Percentiles rank a stretch among this genome's conserved stretches.
Conservation (phyloP, 768 basidiomycete species). For the Phaffia australis region DNA sequence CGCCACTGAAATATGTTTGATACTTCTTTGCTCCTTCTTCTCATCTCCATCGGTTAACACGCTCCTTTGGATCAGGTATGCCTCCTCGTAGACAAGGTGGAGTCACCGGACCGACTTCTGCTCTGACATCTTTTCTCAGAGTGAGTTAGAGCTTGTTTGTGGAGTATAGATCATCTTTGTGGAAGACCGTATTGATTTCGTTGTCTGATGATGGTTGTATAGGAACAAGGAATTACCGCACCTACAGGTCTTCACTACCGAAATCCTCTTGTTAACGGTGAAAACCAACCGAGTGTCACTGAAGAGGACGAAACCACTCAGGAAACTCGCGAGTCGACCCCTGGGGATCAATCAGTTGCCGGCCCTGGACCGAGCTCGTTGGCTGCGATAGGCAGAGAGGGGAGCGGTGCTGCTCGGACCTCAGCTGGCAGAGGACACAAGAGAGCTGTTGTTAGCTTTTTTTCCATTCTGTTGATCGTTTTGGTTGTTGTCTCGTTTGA, state of each 20-base stretch:
- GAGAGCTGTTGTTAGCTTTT: neutral
- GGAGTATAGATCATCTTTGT: neutral
- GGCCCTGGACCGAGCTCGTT: neutral
- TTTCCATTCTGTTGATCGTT: neutral
- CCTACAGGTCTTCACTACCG: constrained; percentile 13
- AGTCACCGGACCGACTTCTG: constrained; percentile 36
- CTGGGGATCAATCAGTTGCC: no score
- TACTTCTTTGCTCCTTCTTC: no score
- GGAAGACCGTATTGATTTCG: neutral
- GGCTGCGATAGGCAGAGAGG: neutral
- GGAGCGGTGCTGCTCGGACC: neutral
- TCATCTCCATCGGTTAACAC: no score
- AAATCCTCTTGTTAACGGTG: neutral
- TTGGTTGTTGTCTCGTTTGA: neutral
- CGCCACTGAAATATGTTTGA: no score
- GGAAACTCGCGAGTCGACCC: no score
- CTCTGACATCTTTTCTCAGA: constrained; percentile 37
- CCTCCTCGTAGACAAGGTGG: constrained; percentile 26
- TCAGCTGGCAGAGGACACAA: neutral
- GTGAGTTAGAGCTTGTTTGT: constrained; percentile 29
- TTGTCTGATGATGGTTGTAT: neutral
- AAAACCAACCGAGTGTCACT: neutral
- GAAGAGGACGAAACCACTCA: neutral
- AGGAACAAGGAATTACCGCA: constrained; percentile 26
- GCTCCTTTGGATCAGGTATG: no score